Evolutionary conservation across 805 yeast genomes (phyloP).

Genomic region (Schizosaccharomyces octosporus): DNA sequence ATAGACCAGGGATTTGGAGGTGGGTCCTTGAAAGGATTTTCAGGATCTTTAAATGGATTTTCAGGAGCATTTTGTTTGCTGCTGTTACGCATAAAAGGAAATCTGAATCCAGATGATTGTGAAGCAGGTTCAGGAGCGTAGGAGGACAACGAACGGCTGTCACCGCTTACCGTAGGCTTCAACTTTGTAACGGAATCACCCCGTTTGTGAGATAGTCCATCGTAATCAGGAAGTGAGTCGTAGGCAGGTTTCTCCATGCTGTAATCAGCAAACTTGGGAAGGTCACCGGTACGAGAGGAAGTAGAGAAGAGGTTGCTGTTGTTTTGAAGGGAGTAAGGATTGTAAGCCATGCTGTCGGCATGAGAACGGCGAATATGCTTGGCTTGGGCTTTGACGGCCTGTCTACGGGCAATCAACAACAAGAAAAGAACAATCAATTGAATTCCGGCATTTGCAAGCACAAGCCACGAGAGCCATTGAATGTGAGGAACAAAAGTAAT

Average conservation of each 20-base stretch:
- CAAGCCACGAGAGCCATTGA: neutral
- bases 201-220: neutral
- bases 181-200: neutral
- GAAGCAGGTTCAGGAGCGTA: neutral
- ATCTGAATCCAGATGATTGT: neutral
- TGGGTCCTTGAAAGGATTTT: neutral
- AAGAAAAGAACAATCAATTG: neutral
- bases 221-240: neutral
- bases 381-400: neutral
- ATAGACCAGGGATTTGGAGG: neutral
- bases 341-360: neutral
- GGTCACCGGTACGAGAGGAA: neutral
- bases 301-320: neutral
- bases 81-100: neutral
- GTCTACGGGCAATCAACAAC: neutral
- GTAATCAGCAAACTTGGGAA: neutral
- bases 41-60: neutral
- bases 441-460: neutral
- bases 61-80: neutral
- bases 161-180: neutral
- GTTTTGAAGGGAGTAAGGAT: neutral
- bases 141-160: neutral
- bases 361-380: neutral
- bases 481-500: neutral
- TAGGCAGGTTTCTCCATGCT: neutral